Evolutionary conservation across 768 basidiomycete genomes (phyloP), one percentile per base, ranked within the genome.

Genomic region (Boletus barrowsii): DNA sequence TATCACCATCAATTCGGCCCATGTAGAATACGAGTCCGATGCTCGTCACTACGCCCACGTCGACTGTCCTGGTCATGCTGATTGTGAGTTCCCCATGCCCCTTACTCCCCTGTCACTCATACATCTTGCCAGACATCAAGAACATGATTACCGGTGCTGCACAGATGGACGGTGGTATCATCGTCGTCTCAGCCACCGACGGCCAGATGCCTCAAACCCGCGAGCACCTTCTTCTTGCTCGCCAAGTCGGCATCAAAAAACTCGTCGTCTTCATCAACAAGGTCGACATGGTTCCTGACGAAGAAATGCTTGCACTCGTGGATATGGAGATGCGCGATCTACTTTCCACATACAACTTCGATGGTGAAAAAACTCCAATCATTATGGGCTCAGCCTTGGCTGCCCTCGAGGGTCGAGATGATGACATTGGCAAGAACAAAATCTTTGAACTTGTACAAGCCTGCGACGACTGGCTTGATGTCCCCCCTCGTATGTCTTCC

Each of bases 251-350:
- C 60, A 89, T 99, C 69, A 93, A 95, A 76, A 90, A 87, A 72
- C 84, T 99, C 36, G 93, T 98, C 54, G 97, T 99, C 61, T 99
- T 97, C 80, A 94, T 99, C 74, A 99, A 99, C 88, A 99, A 99
- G 76, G 87, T 99, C 56, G 97, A 99, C 76, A 84, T 88, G 78
- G 90, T 98, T 55, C 83, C 88, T 57, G 97, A 99, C 80, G 84
- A 88, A 6, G 97, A 99, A 80, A 98, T 99, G 94, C 78, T 98
- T 53, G 93, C 97, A 77, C 88, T 99, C 55, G 97, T 99, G 56
- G 97, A 99, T 64, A 98, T 99, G 95, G 97, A 99, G 81, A 99
- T 99, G 87, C 87, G 97, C 55, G 97, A 99, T 68, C 80, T 99
- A 11, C 81, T 99, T 22, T 75, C 84, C 4, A 85, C 84, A 14